Evolutionary conservation across 768 basidiomycete species (phyloP).

Genomic region (Suillus alpinus): DNA sequence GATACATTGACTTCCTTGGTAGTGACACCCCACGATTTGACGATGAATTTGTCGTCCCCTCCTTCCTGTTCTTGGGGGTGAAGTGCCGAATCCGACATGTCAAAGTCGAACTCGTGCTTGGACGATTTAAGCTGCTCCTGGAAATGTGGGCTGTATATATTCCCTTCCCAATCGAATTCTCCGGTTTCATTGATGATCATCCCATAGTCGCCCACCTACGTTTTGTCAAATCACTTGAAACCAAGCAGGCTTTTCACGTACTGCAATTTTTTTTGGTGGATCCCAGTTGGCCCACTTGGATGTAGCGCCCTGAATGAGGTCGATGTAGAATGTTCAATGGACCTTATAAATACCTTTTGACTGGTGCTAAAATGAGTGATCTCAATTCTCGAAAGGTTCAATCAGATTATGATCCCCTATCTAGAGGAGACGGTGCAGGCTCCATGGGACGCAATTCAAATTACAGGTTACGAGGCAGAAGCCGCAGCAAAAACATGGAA

Average conservation of each 20-base stretch:
- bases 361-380: too few species aligned
- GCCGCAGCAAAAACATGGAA: too few species aligned
- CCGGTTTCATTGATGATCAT: slow-evolving; percentile 19
- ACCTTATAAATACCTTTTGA: too few species aligned
- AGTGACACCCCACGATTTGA: slow-evolving; percentile 24
- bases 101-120: background rate
- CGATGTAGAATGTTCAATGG: too few species aligned
- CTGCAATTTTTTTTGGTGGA: slow-evolving; percentile 30
- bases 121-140: background rate
- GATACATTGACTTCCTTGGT: slow-evolving; percentile 5
- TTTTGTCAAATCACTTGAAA: background rate
- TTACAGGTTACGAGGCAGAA: too few species aligned
- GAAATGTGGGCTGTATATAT: slow-evolving; percentile 17
- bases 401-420: too few species aligned
- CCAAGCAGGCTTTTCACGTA: slow-evolving; percentile 9
- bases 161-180: slow-evolving; percentile 21
- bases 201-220: slow-evolving; percentile 29
- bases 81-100: background rate
- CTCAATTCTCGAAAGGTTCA: too few species aligned
- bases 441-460: too few species aligned
- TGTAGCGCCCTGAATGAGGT: slow-evolving; percentile 27
- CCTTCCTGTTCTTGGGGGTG: slow-evolving; percentile 10
- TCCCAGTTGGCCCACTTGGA: slow-evolving; percentile 41
- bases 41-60: slow-evolving; percentile 20
- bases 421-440: too few species aligned